phyloP scores from a whole-genome alignment of 2,329 filamentous ascomycete species.

The Verticillium tricorpus region DNA sequence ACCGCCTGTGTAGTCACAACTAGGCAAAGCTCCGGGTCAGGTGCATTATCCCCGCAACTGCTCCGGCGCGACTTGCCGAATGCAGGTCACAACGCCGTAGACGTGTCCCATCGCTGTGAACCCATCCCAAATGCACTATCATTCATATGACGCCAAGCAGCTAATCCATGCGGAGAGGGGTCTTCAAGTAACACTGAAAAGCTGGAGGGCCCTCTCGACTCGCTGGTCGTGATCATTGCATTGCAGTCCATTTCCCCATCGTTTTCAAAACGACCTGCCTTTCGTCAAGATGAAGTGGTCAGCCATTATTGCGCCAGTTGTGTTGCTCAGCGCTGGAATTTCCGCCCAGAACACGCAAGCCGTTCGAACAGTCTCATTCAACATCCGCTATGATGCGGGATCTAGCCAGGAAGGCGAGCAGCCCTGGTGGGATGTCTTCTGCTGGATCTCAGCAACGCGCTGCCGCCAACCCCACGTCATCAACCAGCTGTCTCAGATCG shows the following conservation, averaged over 20 bases:
- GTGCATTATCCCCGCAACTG: neutral
- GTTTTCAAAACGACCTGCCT: neutral
- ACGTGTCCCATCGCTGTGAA: neutral
- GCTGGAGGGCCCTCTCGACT: too few relatives aligned
- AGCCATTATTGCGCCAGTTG: neutral
- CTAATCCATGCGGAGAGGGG: neutral
- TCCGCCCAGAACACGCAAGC: constrained; percentile 15
- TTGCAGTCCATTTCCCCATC: neutral
- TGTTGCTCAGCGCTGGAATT: neutral
- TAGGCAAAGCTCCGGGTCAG: neutral
- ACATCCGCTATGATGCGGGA: constrained; percentile 61
- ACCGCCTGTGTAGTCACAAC: neutral
- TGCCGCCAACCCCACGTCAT: constrained; percentile 46
- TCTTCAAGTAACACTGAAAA: neutral
- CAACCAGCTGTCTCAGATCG: constrained; percentile 51
- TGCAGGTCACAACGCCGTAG: neutral
- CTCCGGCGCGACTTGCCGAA: neutral
- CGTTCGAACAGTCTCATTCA: constrained; percentile 59
- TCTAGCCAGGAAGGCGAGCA: constrained; percentile 49
- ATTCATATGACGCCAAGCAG: neutral
- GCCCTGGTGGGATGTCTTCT: constrained; percentile 43
- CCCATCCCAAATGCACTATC: neutral
- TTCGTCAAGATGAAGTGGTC: constrained; percentile 1
- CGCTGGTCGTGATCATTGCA: neutral
- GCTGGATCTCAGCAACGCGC: constrained; percentile 25